Conservation (phyloP, 2,329 filamentous ascomycete species). For the Fusarium dlaminii region DNA sequence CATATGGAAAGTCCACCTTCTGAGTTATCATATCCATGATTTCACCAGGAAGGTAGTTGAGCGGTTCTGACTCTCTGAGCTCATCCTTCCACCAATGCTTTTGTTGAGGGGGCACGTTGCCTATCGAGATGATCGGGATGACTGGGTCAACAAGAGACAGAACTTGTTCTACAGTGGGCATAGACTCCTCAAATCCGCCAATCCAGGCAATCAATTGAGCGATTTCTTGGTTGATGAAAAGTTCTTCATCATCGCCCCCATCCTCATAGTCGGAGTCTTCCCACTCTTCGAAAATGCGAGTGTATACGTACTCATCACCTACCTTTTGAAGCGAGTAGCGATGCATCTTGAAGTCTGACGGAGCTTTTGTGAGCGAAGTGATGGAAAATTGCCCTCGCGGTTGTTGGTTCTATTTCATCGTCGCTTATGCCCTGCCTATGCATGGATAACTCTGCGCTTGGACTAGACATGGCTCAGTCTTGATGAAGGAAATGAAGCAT, state of each 20-base stretch:
- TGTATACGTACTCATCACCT: not conserved
- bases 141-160: slow-evolving; percentile 69
- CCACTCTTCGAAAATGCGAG: not conserved
- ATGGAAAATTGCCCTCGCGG: not conserved
- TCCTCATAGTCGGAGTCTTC: not conserved
- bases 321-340: not conserved
- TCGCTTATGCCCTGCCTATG: too few species aligned
- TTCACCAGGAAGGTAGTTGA: not conserved
- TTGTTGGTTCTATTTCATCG: not conserved
- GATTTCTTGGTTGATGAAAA: not conserved
- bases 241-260: too few species aligned
- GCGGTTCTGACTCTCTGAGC: not conserved
- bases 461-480: not conserved
- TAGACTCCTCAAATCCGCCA: not conserved
- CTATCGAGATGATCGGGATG: slow-evolving; percentile 53
- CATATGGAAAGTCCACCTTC: slow-evolving; percentile 1
- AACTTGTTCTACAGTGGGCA: not conserved
- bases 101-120: slow-evolving; percentile 56
- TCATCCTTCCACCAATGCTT: slow-evolving; percentile 47
- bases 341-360: not conserved
- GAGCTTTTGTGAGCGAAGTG: fast-evolving
- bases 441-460: not conserved
- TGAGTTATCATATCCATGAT: not conserved
- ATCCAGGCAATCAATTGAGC: not conserved
- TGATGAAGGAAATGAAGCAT: not conserved